These are phyloP conservation scores for Suillus fuscotomentosus DNA, from an alignment of 768 basidiomycete species.

Conservation along the genomic window DNA sequence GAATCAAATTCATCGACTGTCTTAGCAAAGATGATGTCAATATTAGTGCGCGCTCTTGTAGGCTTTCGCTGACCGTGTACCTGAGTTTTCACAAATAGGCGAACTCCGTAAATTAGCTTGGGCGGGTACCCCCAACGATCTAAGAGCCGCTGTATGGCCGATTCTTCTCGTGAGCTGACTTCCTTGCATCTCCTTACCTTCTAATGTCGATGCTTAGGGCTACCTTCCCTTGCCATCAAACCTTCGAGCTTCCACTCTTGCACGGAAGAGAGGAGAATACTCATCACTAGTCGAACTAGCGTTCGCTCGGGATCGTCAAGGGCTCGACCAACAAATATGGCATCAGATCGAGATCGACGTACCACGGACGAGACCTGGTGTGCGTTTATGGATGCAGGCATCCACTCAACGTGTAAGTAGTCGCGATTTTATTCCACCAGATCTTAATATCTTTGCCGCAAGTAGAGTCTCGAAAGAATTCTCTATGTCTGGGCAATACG, in stretches of 20 bases:
- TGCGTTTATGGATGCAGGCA: slow-evolving; percentile 86
- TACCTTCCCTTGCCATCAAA: slow-evolving; percentile 87
- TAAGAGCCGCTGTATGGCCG: slow-evolving; percentile 93
- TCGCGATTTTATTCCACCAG: neutral
- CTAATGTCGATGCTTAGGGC: slow-evolving; percentile 52
- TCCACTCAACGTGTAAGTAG: slow-evolving; percentile 81
- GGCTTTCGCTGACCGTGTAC: slow-evolving; percentile 7
- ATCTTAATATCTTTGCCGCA: slow-evolving; percentile 17
- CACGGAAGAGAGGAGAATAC: slow-evolving; percentile 91
- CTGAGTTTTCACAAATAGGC: slow-evolving; percentile 38
- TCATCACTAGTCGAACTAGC: slow-evolving; percentile 84
- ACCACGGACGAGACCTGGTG: slow-evolving; percentile 90
- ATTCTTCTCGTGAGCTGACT: slow-evolving; percentile 70
- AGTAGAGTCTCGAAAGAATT: slow-evolving; percentile 88
- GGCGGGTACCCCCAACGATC: slow-evolving; percentile 87
- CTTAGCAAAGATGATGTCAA: slow-evolving; percentile 75
- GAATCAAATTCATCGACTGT: slow-evolving; percentile 81
- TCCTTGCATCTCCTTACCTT: neutral
- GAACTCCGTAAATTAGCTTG: slow-evolving; percentile 91
- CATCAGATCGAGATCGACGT: slow-evolving; percentile 99
- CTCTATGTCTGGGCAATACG: slow-evolving; percentile 99
- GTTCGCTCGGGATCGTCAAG: slow-evolving; percentile 82
- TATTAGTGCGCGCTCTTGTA: slow-evolving; percentile 34
- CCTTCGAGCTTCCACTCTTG: slow-evolving; percentile 71
- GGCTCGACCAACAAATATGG: slow-evolving; percentile 96